A percentile compares a stretch with the other conserved stretches of the same genome.
These are phyloP conservation scores for Acanthamoeba healyi DNA, from an alignment of 208 protist species.

Conservation along the genomic window DNA sequence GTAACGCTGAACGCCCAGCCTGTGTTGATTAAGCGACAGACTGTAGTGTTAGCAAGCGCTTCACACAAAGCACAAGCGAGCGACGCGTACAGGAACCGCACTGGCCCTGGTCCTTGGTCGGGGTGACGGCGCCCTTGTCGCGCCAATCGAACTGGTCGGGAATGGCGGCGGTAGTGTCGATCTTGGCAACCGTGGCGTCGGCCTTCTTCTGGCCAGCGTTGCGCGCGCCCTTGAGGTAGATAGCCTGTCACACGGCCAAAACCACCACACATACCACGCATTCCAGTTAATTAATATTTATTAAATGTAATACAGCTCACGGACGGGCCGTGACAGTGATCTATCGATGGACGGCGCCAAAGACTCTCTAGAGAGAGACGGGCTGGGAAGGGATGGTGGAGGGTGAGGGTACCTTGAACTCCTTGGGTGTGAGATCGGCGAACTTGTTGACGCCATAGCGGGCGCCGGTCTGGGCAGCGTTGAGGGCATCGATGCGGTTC, in stretches of 20 bases:
- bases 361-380: too few relatives aligned
- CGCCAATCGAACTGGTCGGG: conserved; percentile 91
- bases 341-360: too few relatives aligned
- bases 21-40: conserved; percentile 20
- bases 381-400: not conserved
- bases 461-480: not conserved
- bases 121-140: conserved; percentile 91
- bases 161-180: not conserved
- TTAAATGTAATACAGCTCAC: too few relatives aligned
- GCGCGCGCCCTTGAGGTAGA: conserved; percentile 19
- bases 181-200: not conserved
- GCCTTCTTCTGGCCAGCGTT: not conserved
- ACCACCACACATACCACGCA: not conserved
- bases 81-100: conserved; percentile 12
- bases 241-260: not conserved
- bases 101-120: conserved; percentile 93
- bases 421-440: conserved; percentile 75
- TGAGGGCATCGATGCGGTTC: conserved; percentile 24
- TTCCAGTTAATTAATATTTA: not conserved
- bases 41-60: conserved; percentile 91
- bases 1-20: conserved; percentile 96
- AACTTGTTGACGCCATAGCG: conserved; percentile 75
- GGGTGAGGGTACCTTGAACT: conserved; percentile 13
- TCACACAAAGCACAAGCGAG: not conserved
- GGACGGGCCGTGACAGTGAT: too few relatives aligned